Evolutionary conservation across 2,329 filamentous ascomycete genomes (phyloP).

Genomic region (Epichloe hybrida): DNA sequence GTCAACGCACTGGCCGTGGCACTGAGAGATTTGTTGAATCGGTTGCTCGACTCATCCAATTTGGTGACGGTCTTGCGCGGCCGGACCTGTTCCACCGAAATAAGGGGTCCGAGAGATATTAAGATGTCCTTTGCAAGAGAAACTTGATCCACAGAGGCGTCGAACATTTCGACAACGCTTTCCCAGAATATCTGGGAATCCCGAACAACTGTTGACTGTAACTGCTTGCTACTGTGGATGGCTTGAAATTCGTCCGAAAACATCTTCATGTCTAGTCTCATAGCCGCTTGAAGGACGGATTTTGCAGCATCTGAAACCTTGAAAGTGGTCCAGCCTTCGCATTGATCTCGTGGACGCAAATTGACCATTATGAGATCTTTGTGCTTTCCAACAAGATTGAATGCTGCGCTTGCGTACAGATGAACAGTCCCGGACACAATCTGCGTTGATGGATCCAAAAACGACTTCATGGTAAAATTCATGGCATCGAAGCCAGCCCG

Average conservation of each 20-base stretch:
- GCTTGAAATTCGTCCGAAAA: slow-evolving; percentile 35
- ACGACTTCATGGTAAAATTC: slow-evolving; percentile 41
- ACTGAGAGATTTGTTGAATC: slow-evolving; percentile 63
- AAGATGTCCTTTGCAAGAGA: slow-evolving; percentile 63
- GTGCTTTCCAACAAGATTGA: slow-evolving; percentile 52
- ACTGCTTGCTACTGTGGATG: slow-evolving; percentile 44
- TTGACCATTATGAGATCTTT: slow-evolving; percentile 41
- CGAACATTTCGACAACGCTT: slow-evolving; percentile 54
- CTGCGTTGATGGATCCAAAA: slow-evolving; percentile 31
- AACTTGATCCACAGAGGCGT: slow-evolving; percentile 56
- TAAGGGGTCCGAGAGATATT: slow-evolving; percentile 53
- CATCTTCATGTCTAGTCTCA: slow-evolving; percentile 30
- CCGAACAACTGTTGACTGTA: slow-evolving; percentile 54
- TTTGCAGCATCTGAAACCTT: slow-evolving; percentile 31
- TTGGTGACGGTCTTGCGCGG: slow-evolving; percentile 33
- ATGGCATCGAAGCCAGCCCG: slow-evolving; percentile 51
- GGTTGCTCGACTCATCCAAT: slow-evolving; percentile 30
- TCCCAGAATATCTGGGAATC: slow-evolving; percentile 41
- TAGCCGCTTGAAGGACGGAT: slow-evolving; percentile 38
- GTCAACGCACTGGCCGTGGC: slow-evolving; percentile 47
- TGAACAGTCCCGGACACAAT: slow-evolving; percentile 38
- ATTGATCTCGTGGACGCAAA: slow-evolving; percentile 13
- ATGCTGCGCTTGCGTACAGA: slow-evolving; percentile 49
- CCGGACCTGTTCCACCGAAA: slow-evolving; percentile 62
- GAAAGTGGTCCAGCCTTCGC: slow-evolving; percentile 26